Conservation (phyloP, 495 filamentous ascomycete genomes). For the Pseudotulostoma volvatum region DNA sequence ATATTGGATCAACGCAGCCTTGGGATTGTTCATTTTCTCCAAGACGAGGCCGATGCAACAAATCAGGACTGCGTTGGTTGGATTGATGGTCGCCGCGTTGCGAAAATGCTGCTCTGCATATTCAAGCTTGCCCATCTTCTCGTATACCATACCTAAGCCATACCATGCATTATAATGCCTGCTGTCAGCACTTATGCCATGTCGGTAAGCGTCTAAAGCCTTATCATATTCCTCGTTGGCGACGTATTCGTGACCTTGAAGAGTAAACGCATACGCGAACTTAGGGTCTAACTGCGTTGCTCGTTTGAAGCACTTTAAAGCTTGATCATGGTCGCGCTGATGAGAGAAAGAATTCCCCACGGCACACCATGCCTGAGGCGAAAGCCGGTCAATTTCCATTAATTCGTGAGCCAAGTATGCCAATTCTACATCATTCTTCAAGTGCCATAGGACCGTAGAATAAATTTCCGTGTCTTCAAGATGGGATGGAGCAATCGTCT, state of each 20-base stretch:
- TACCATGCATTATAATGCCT: slow-evolving; percentile 97
- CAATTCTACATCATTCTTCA: slow-evolving; percentile 79
- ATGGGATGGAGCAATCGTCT: slow-evolving; percentile 56
- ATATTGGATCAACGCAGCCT: slow-evolving; percentile 64
- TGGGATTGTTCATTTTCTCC: slow-evolving; percentile 68
- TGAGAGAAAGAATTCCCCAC: slow-evolving; percentile 91
- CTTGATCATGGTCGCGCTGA: slow-evolving; percentile 87
- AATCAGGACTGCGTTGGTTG: slow-evolving; percentile 75
- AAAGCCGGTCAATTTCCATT: slow-evolving; percentile 67
- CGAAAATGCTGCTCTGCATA: slow-evolving; percentile 82
- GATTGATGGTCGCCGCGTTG: slow-evolving; percentile 72
- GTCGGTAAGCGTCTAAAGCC: slow-evolving; percentile 67
- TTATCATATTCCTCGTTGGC: slow-evolving; percentile 95
- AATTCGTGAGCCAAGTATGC: slow-evolving; percentile 85
- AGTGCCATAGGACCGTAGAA: slow-evolving; percentile 91
- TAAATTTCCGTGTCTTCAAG: slow-evolving; percentile 94
- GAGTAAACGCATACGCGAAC: slow-evolving; percentile 88
- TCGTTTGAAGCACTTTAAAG: slow-evolving; percentile 85
- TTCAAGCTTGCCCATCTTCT: slow-evolving; percentile 86
- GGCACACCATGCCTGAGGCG: slow-evolving; percentile 90
- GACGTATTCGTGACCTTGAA: slow-evolving; percentile 95
- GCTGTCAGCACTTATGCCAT: slow-evolving; percentile 65
- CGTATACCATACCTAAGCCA: slow-evolving; percentile 79
- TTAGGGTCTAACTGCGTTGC: slow-evolving; percentile 78
- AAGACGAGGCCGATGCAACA: slow-evolving; percentile 81